Percentiles rank a stretch among this genome's conserved stretches.
Conservation (phyloP, 2,329 filamentous ascomycete genomes). For the Cephalotrichum gorgonifer region DNA sequence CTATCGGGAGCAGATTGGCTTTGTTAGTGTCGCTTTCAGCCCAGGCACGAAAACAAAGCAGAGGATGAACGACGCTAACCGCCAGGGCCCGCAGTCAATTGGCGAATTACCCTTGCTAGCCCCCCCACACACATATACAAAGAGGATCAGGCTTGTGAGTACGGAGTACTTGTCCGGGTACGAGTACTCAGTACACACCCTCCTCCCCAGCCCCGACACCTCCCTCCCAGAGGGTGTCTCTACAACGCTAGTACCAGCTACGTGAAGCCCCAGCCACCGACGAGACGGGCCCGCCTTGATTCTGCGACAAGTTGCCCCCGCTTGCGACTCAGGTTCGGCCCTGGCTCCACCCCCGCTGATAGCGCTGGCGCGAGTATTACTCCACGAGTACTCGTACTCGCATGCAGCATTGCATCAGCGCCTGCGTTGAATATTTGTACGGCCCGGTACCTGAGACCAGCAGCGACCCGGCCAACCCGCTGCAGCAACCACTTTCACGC, state of each 20-base stretch:
- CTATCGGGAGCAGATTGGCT: too few relatives aligned
- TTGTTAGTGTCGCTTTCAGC: too few relatives aligned
- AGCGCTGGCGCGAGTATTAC: too few relatives aligned
- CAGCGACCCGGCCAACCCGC: not conserved
- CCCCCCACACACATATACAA: too few relatives aligned
- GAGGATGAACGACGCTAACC: not conserved
- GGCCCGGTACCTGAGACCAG: not conserved
- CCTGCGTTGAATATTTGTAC: not conserved
- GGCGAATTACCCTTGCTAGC: too few relatives aligned
- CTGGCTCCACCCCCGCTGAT: conserved; percentile 2
- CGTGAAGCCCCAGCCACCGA: conserved; percentile 14
- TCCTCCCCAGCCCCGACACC: not conserved
- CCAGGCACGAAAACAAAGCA: too few relatives aligned
- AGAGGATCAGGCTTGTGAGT: too few relatives aligned
- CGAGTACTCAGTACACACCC: not conserved
- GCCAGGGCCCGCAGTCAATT: not conserved
- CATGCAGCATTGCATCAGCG: conserved; percentile 5
- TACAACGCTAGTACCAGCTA: not conserved
- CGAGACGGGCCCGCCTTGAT: conserved; percentile 16
- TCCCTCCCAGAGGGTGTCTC: not conserved
- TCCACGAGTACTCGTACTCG: too few relatives aligned
- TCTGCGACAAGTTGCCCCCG: conserved; percentile 8
- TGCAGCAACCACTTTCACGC: not conserved
- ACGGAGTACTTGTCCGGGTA: too few relatives aligned
- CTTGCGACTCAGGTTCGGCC: not conserved